phyloP scores from a whole-genome alignment of 2,329 filamentous ascomycete genomes.

The Pestalotiopsis sp. region DNA sequence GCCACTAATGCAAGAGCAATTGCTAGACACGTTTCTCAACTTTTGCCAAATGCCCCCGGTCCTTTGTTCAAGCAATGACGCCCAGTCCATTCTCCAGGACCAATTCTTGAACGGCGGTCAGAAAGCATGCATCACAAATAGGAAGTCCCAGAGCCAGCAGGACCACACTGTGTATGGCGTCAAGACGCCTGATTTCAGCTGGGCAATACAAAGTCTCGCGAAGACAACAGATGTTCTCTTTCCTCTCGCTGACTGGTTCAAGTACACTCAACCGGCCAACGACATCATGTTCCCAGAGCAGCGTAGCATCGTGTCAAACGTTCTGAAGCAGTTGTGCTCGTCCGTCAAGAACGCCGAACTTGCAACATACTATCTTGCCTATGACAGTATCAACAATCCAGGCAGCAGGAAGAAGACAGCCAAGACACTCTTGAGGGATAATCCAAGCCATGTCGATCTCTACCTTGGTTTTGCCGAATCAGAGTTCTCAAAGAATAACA shows the following conservation, averaged over 20 bases:
- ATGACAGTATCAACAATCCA: constrained; percentile 61
- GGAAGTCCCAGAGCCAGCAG: constrained; percentile 7
- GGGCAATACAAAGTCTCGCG: constrained; percentile 25
- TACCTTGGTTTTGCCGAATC: constrained; percentile 82
- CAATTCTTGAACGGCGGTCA: constrained; percentile 46
- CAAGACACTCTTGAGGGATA: constrained; percentile 72
- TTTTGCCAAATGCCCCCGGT: constrained; percentile 68
- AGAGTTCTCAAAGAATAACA: constrained; percentile 62
- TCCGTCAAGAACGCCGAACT: constrained; percentile 51
- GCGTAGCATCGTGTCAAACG: constrained; percentile 50
- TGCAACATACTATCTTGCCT: constrained; percentile 70
- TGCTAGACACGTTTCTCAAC: constrained; percentile 72
- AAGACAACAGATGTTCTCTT: constrained; percentile 54
- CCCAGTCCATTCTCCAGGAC: constrained; percentile 49
- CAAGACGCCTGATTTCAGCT: constrained; percentile 24
- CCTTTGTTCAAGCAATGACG: constrained; percentile 23
- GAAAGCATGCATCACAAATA: constrained; percentile 31
- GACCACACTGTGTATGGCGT: constrained; percentile 8
- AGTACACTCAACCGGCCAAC: constrained; percentile 32
- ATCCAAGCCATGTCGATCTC: constrained; percentile 64
- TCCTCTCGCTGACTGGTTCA: constrained; percentile 45
- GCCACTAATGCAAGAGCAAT: constrained; percentile 38
- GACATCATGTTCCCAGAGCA: constrained; percentile 35
- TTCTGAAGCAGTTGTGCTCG: constrained; percentile 60
- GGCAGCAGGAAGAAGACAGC: constrained; percentile 67